Percentiles rank a stretch among this genome's conserved stretches.
phyloP scores from a whole-genome alignment of 1,284 basidiomycete species.

The Athelia sp. region DNA sequence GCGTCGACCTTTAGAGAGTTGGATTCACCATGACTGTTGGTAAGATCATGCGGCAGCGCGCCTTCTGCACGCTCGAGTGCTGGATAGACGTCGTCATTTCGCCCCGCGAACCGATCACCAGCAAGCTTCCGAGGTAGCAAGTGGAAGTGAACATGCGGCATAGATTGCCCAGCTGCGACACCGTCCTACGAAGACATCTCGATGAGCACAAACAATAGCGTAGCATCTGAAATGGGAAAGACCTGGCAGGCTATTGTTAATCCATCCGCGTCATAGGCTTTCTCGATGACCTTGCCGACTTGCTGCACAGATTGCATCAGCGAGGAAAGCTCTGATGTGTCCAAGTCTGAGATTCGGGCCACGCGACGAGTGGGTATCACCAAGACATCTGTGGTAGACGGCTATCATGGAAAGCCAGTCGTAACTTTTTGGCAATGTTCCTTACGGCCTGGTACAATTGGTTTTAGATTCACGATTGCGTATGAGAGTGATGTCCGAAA shows the following conservation, averaged over 20 bases:
- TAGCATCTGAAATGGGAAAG: slow-evolving; percentile 5
- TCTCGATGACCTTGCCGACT: slow-evolving; percentile 65
- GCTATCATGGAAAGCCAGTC: slow-evolving; percentile 4
- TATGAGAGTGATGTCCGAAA: slow-evolving; percentile 65
- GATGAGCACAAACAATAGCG: background rate
- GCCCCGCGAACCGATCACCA: slow-evolving; percentile 61
- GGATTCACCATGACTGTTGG: slow-evolving; percentile 14
- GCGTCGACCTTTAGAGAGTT: slow-evolving; percentile 54
- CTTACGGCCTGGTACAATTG: slow-evolving; percentile 89
- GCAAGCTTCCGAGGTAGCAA: slow-evolving; percentile 69
- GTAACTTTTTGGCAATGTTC: slow-evolving; percentile 12
- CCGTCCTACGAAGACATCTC: slow-evolving; percentile 62
- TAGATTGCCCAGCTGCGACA: slow-evolving; percentile 77
- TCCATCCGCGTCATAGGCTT: slow-evolving; percentile 68
- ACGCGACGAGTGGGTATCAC: slow-evolving; percentile 78
- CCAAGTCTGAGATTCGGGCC: slow-evolving; percentile 71
- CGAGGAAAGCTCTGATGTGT: slow-evolving; percentile 65
- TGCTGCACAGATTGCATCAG: slow-evolving; percentile 75
- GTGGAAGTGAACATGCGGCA: slow-evolving; percentile 91
- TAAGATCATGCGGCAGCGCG: slow-evolving; percentile 36
- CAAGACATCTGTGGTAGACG: slow-evolving; percentile 67
- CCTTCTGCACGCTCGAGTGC: slow-evolving; percentile 66
- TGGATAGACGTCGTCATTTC: slow-evolving; percentile 79
- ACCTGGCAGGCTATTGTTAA: slow-evolving; percentile 85
- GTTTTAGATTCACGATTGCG: slow-evolving; percentile 91